These are phyloP conservation scores for Lasiosphaeris hirsuta DNA, from an alignment of 495 filamentous ascomycete genomes.

Conservation along the genomic window DNA sequence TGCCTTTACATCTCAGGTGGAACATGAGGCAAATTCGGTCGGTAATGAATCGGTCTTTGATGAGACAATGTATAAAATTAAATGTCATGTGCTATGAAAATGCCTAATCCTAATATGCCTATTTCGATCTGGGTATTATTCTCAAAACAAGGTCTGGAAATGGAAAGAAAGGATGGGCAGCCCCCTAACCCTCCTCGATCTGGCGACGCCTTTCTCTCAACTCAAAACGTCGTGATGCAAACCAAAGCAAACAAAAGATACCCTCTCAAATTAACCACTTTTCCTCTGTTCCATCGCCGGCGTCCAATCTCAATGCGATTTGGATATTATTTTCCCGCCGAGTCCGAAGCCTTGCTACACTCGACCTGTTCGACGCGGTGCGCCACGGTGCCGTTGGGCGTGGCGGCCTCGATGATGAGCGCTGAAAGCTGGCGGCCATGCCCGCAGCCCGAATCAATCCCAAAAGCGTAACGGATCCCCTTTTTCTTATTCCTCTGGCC, in stretches of 20 bases:
- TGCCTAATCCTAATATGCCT: no score
- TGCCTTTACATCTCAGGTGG: neutral
- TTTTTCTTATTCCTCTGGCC: slow-evolving; percentile 13
- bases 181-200: no score
- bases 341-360: slow-evolving; percentile 9
- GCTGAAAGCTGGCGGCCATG: slow-evolving; percentile 71
- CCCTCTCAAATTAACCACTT: no score
- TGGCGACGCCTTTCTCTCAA: no score
- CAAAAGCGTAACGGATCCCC: slow-evolving; percentile 62
- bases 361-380: slow-evolving; percentile 32
- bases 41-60: no score
- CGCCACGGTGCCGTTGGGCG: slow-evolving; percentile 16
- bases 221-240: no score
- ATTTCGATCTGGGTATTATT: no score
- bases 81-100: neutral
- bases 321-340: neutral
- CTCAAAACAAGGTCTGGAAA: no score
- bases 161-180: no score
- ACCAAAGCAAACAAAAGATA: no score
- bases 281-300: no score
- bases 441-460: slow-evolving; percentile 79
- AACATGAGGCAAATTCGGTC: neutral
- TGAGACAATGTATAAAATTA: neutral
- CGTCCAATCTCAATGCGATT: neutral
- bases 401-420: slow-evolving; percentile 62